phyloP scores from a whole-genome alignment of 768 basidiomycete species.

The Dacryopinax spathularia region DNA sequence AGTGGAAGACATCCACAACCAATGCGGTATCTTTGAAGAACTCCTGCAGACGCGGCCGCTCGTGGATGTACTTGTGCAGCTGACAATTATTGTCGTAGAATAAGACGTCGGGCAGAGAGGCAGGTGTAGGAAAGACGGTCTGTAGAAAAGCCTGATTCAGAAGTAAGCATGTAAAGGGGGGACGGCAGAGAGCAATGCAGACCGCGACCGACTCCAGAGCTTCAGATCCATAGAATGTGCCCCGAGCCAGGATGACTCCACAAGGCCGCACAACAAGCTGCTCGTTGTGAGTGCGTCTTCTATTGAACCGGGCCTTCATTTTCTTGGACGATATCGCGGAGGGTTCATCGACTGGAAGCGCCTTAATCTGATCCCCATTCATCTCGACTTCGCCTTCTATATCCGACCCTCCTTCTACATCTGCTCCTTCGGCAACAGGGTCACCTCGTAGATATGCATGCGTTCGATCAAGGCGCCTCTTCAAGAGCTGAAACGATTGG shows the following conservation, averaged over 20 bases:
- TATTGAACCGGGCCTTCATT: not conserved
- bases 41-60: slow-evolving; percentile 5
- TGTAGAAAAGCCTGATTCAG: not conserved
- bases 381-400: not conserved
- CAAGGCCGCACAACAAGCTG: slow-evolving; percentile 6
- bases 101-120: not conserved
- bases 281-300: slow-evolving; percentile 5
- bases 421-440: slow-evolving; percentile 21
- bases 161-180: not conserved
- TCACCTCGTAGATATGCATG: not conserved
- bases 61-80: slow-evolving; percentile 1
- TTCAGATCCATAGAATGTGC: slow-evolving; percentile 4
- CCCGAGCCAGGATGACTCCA: slow-evolving; percentile 2
- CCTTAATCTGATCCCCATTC: not conserved
- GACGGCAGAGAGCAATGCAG: not conserved
- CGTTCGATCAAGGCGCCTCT: not conserved
- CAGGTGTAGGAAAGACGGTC: not conserved
- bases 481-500: slow-evolving; percentile 5
- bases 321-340: no score
- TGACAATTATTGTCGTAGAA: slow-evolving; percentile 17
- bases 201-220: not conserved
- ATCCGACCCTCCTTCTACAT: not conserved
- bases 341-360: not conserved
- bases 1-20: slow-evolving; percentile 29
- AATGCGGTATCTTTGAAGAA: slow-evolving; percentile 5